These are phyloP conservation scores for Chlorella sp. DNA, from an alignment of 139 green algal species.

Conservation along the genomic window DNA sequence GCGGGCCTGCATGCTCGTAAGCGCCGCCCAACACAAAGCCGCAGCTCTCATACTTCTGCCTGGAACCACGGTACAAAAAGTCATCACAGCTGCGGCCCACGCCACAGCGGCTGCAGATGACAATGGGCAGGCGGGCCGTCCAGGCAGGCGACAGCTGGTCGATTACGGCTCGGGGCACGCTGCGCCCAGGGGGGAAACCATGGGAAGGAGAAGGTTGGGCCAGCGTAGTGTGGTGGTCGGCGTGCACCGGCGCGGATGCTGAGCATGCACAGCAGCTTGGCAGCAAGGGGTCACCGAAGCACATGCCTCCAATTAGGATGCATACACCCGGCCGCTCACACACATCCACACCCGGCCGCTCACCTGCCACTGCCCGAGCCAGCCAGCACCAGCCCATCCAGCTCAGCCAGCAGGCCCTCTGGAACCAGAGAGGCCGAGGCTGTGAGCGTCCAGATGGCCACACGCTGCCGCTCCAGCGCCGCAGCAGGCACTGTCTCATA, in stretches of 20 bases:
- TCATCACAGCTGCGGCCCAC: conserved; percentile 37
- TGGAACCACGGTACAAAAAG: conserved; percentile 20
- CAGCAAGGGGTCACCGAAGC: too few species aligned
- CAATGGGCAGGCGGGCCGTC: conserved; percentile 31
- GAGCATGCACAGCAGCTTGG: too few species aligned
- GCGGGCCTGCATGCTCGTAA: conserved; percentile 27
- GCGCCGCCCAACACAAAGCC: conserved; percentile 33
- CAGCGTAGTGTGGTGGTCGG: too few species aligned
- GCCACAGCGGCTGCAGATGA: conserved; percentile 30
- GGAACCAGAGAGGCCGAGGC: conserved; percentile 4
- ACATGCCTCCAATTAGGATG: too few species aligned
- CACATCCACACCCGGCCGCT: too few species aligned
- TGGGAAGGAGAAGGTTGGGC: too few species aligned
- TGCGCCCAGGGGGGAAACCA: too few species aligned
- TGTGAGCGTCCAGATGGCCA: conserved; percentile 35
- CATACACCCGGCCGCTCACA: too few species aligned
- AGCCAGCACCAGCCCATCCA: conserved; percentile 45
- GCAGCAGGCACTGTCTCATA: background rate
- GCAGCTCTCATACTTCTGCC: conserved; percentile 31
- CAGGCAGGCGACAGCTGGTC: conserved; percentile 24
- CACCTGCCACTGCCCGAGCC: conserved; percentile 35
- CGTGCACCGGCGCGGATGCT: too few species aligned
- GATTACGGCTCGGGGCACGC: conserved; percentile 1
- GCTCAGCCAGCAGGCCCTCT: conserved; percentile 12
- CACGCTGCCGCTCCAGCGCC: background rate